A percentile compares a stretch with the other conserved stretches of the same genome.
Conservation (phyloP, 139 green algal species). For the Chlorella sp. region DNA sequence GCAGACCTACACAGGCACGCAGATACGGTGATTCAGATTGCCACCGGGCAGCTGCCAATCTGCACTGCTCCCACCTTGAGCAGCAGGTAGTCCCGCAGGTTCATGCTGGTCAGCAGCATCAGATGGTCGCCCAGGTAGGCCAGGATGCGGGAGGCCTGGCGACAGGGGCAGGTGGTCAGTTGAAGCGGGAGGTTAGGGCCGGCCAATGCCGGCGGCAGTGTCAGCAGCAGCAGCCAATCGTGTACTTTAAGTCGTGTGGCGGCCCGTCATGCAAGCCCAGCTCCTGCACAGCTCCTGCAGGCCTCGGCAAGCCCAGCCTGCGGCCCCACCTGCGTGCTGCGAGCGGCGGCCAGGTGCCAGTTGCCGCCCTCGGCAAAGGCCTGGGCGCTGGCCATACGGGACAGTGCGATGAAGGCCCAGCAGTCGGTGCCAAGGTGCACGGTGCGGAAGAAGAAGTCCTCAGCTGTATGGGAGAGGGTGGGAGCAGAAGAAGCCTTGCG, state of each 20-base stretch:
- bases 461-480: not conserved
- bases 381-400: constrained; percentile 15
- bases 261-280: too few species aligned
- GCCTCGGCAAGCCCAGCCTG: too few species aligned
- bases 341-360: constrained; percentile 50
- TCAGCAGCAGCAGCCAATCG: too few species aligned
- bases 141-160: constrained; percentile 52
- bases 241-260: too few species aligned
- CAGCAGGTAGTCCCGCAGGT: constrained; percentile 64
- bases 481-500: not conserved
- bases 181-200: too few species aligned
- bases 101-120: constrained; percentile 62
- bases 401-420: constrained; percentile 55
- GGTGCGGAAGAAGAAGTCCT: constrained; percentile 70
- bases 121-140: constrained; percentile 62
- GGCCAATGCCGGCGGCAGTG: too few species aligned
- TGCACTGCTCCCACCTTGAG: constrained; percentile 52
- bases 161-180: too few species aligned
- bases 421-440: constrained; percentile 65
- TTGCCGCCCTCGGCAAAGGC: not conserved
- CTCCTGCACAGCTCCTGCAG: too few species aligned
- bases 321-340: constrained; percentile 50
- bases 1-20: too few species aligned
- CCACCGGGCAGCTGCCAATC: too few species aligned
- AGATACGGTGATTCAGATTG: too few species aligned